Base-by-base conservation (phyloP, 2,329 filamentous ascomycete genomes). In the Phialocephala sp. region DNA sequence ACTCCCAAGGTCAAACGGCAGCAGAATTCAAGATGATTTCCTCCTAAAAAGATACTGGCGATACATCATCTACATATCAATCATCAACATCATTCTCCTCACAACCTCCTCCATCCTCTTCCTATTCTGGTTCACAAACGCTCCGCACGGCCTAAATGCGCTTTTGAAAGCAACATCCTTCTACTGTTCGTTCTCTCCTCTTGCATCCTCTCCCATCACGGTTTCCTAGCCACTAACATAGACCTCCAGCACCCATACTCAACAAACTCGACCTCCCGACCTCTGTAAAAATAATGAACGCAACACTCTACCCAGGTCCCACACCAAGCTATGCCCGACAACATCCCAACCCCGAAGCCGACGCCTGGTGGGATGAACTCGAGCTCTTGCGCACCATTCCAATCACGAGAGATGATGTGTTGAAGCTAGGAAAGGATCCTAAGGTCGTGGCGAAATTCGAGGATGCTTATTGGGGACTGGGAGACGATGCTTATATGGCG, bases 401-500 rank as follows among this genome's bases (percentile, higher is more conserved):
- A 14, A 67, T 77, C 36, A 72, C 68, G n/a, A 58, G 65, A 11
- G 68, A 73, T 3, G 69, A 76, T n/a, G 71, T 76, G 15, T 61
- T 65, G 27, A 63, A 59, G 1, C 66, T 77, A 3, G 76, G 74
- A 8, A 77, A 77, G 58, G 74, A 79, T 58, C 76, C 77, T 0
- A 36, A 59, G 2, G 47, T 65, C 0, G 69, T 69, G 1, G 72
- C 71, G 52, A 73, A 72, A 60, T 60, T 63, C 24, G 74, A 72
- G 8, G 72, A 76, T n/a, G 61, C 66, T 8, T 67, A 69, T 24
- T 77, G 75, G 68, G 74, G 72, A 15, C 66, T 75, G 50, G 77
- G 76, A 1, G 32, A 66, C 20, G 73, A 78, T 37, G 75, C 73
- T 3, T 78, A 78, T 64, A 73, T 77, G 59, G 76, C 70, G 2